Evolutionary conservation across 306 rosid genomes (phyloP), one percentile per base, ranked within the genome.

Genomic region (Vigna angularis): DNA sequence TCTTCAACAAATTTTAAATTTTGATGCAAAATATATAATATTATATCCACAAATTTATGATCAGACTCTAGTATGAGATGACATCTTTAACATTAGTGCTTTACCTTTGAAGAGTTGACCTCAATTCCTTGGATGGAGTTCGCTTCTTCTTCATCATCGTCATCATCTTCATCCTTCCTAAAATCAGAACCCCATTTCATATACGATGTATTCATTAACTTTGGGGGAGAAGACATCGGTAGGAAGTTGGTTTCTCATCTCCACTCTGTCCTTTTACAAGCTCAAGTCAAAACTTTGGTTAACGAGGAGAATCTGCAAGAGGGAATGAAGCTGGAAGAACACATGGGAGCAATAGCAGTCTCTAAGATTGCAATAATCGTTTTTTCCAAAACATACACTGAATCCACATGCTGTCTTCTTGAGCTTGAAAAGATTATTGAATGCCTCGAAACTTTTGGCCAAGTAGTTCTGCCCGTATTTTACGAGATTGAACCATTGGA

Each of bases 171-270:
- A n/a, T n/a, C n/a, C n/a, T n/a, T n/a, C n/a, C n/a, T n/a, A n/a
- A n/a, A n/a, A n/a, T n/a, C n/a, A n/a, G n/a, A n/a, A n/a, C n/a
- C n/a, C n/a, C n/a, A n/a, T n/a, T n/a, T n/a, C n/a, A n/a, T n/a
- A n/a, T n/a, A n/a, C n/a, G n/a, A n/a, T 20, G 84, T 81, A 52
- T 81, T 81, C 65, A 34, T 81, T n/a, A 81, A 42, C 12, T 80
- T 30, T 69, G 5, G 84, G 55, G 84, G 79, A 11, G 9, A 17
- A 17, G 75, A 73, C 34, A 16, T 30, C 12, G 55, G 75, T 7
- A 3, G 0, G 0, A 3, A 5, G 17, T 66, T 73, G 30, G 50
- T 36, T 17, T 44, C 44, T 3, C 68, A 73, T 64, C 73, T 80
- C 20, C 24, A 73, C 3, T 18, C 45, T 0, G 63, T 26, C 15